Base-by-base conservation (phyloP, 1,284 basidiomycete species). In the Chondrostereum purpureum region DNA sequence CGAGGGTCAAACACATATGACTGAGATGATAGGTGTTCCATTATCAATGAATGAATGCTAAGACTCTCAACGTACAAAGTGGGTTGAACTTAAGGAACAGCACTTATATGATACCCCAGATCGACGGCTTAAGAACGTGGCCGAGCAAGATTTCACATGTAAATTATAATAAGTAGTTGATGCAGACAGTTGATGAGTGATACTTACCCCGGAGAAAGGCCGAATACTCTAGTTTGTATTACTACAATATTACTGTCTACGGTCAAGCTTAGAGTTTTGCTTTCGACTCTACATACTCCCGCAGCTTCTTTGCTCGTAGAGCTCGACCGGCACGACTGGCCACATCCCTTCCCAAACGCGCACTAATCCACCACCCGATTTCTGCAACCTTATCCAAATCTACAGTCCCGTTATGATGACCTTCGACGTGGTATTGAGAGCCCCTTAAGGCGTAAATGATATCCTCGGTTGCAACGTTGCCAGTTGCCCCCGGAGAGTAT, bases 401-500 rank as follows among this genome's bases (percentile, higher is more conserved):
- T 35, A 87, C 69, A 0, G 64, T 65, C 2, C 60, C 60, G 1
- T 54, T 56, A 10, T 53, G 55, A 22, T 50, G 49, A 17, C 53
- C 50, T 0, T 73, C 75, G 0, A 91, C 82, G 12, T 74, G 63
- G 64, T 88, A 93, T 1, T 73, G 73, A 4, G 83, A 81, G 18
- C 73, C 78, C 40, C 82, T 78, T 4, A 97, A 72, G 0, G 88
- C 87, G 54, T 95, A 92, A 2, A 96, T 71, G 0, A 95, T 80
- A 54, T 93, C 91, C 58, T 95, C 92, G 0, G 91, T 94, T 0
- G 89, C 84, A 19, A 93, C 88, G 55, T 94, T 94, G n/a, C 92
- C 92, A 0, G 89, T 93, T 3, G 92, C 92, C 1, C 93, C 93
- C 0, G 94, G 94, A 0, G 92, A 92, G 65, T 93, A 98, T 1